Base-by-base conservation (phyloP, 208 protist genomes). In the Leishmania gerbilli region DNA sequence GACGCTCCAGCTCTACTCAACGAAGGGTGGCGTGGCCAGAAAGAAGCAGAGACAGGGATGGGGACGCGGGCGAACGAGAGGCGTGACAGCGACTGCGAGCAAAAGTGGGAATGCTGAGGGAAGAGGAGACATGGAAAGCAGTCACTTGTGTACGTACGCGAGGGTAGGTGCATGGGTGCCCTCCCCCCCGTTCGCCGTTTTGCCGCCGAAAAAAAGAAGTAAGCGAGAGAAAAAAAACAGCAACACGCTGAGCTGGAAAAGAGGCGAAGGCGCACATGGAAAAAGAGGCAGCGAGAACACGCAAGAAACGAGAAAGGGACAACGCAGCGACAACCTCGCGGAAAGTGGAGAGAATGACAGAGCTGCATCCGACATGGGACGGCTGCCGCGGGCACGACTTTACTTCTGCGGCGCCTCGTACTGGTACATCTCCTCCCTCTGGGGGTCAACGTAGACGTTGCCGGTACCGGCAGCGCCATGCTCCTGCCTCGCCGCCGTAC, bases 391-490 rank as follows among this genome's bases (percentile, higher is more conserved):
- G 6, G 27, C 45, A 55, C 21, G 7, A 42, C 34, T 51, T 74
- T 21, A 58, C 49, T 37, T 17, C 64, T 76, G 72, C 21, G 37
- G 45, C n/a, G 51, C 40, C 21, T 71, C 81, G 67, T 81, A 87
- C 51, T 76, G 69, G 78, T 82, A 82, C 47, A 71, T 62, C 71
- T 85, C 77, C 9, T 77, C 77, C 5, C 77, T 85, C n/a, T 85
- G 68, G 17, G 82, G 82, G 51, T 85, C 82, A 19, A 74, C 69
- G 27, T 74, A 74, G 21, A 74, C 69, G 45, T 74, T 74, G 27
- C 5, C 31, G 42, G 81, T 15, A 17, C 31, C 58, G 42, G 27
- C 56, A 24, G 27, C 78, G 56, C 42, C 71, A 6, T 84, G 27
- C 40, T 7, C 74, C 64, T 74, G 53, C 75, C 40, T 75, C 34